Conservation (phyloP, 1,284 basidiomycete species). For the Pseudozyma sp. region DNA sequence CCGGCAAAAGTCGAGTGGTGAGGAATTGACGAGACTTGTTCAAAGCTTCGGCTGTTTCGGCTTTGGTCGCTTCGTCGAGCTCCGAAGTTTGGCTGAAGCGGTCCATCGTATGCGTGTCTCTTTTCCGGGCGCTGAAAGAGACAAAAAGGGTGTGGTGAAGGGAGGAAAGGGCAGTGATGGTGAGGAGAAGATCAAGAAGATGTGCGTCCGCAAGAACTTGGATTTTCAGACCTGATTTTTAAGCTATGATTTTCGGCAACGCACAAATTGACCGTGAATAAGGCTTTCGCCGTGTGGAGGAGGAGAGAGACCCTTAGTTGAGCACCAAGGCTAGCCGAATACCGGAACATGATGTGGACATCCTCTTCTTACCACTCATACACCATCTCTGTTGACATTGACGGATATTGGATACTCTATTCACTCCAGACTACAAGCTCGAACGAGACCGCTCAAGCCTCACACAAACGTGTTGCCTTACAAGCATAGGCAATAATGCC, state of each 20-base stretch:
- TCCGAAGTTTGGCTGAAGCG: slow-evolving; percentile 30
- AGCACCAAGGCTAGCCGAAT: too few species aligned
- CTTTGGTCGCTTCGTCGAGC: slow-evolving; percentile 43
- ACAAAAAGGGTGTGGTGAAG: neutral
- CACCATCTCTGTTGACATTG: too few species aligned
- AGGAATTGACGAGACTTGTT: slow-evolving; percentile 44
- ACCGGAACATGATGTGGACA: too few species aligned
- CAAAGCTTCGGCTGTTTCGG: slow-evolving; percentile 41
- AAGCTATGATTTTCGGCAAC: slow-evolving; percentile 12
- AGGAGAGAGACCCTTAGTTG: too few species aligned
- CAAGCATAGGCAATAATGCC: slow-evolving; percentile 47
- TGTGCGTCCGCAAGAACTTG: too few species aligned
- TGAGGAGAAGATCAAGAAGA: neutral
- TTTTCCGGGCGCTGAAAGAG: neutral
- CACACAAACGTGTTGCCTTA: neutral
- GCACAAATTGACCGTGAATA: slow-evolving; percentile 4
- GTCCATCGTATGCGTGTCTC: slow-evolving; percentile 14
- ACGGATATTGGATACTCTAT: too few species aligned
- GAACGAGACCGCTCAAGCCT: neutral
- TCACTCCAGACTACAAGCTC: neutral
- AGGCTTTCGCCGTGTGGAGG: too few species aligned
- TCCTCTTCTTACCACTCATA: too few species aligned
- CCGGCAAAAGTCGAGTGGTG: slow-evolving; percentile 38
- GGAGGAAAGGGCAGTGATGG: slow-evolving; percentile 2
- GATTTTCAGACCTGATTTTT: slow-evolving; percentile 5